Percentiles rank a stretch among this genome's conserved stretches.
phyloP scores from a whole-genome alignment of 1,284 basidiomycete species.

The Leccinum subfulvum region DNA sequence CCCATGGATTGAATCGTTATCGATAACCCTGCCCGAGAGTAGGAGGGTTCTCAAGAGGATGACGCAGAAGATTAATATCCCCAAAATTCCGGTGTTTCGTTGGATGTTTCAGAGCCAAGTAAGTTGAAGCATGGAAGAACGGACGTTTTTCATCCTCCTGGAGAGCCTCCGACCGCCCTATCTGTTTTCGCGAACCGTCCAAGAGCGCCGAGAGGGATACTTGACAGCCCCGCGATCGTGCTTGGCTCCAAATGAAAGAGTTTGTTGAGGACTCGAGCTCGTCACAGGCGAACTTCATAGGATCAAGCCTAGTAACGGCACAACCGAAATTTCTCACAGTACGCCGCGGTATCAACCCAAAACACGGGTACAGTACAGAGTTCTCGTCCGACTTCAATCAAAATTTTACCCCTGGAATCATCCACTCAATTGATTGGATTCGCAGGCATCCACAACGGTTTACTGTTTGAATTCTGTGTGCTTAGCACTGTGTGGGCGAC shows the following conservation, averaged over 20 bases:
- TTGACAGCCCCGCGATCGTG: not conserved
- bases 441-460: not conserved
- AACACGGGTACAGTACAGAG: not conserved
- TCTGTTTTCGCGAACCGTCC: not conserved
- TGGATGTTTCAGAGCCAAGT: not conserved
- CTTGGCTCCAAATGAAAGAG: not conserved
- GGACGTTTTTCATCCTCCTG: not conserved
- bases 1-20: not conserved
- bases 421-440: not conserved
- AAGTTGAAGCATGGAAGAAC: not conserved
- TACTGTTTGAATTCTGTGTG: not conserved
- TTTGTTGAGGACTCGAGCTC: not conserved
- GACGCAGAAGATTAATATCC: not conserved
- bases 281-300: not conserved
- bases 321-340: not conserved
- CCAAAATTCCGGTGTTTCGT: not conserved
- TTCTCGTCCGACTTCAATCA: not conserved
- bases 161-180: not conserved
- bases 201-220: not conserved
- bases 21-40: not conserved
- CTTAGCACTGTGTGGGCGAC: not conserved
- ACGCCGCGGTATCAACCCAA: not conserved
- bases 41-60: not conserved
- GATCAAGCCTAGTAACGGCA: not conserved
- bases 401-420: no score